Conservation (phyloP, 495 filamentous ascomycete genomes). For the Talaromyces adpressus region DNA sequence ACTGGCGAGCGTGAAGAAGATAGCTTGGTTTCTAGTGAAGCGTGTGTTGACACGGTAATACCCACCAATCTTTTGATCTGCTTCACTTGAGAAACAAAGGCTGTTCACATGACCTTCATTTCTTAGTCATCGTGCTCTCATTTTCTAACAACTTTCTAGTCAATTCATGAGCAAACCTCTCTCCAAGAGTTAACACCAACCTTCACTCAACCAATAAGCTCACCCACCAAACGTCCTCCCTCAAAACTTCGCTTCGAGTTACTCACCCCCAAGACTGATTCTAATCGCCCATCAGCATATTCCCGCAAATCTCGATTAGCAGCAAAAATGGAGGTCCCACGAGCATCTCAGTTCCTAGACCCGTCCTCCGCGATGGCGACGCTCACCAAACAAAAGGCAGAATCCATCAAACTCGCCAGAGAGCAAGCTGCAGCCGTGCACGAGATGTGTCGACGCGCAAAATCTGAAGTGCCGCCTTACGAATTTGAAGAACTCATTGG, state of each 20-base stretch:
- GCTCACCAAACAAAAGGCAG: slow-evolving; percentile 41
- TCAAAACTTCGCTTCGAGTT: background rate
- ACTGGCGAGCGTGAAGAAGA: background rate
- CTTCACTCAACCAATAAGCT: background rate
- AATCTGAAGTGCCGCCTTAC: slow-evolving; percentile 52
- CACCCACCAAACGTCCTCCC: background rate
- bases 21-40: background rate
- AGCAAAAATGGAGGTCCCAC: slow-evolving; percentile 21
- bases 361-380: slow-evolving; percentile 40
- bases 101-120: background rate
- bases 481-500: slow-evolving; percentile 85
- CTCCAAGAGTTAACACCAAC: background rate
- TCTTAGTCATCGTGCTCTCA: background rate
- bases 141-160: background rate
- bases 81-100: background rate
- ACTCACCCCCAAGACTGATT: background rate
- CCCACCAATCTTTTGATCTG: background rate
- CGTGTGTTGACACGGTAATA: background rate
- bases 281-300: background rate
- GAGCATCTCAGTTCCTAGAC: slow-evolving; percentile 31
- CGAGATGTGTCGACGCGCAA: slow-evolving; percentile 42
- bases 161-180: background rate
- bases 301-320: background rate
- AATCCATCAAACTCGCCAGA: slow-evolving; percentile 42
- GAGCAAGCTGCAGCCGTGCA: slow-evolving; percentile 41